Evolutionary conservation across 2,329 filamentous ascomycete genomes (phyloP).

Genomic region (Beauveria brongniartii): DNA sequence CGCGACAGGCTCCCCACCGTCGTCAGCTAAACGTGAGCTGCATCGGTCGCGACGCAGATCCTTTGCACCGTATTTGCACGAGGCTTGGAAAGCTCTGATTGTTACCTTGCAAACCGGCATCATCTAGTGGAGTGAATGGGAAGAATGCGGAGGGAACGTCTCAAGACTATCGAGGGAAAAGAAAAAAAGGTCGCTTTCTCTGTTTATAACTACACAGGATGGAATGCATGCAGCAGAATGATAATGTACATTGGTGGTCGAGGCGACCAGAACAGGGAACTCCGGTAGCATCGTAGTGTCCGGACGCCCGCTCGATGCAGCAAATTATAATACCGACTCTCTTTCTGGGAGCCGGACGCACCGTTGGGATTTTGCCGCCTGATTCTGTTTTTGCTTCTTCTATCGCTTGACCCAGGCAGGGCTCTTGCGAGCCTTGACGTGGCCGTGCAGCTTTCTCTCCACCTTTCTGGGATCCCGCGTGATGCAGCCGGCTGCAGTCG

Average conservation of each 20-base stretch:
- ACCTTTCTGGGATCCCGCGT: conserved; percentile 86
- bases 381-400: neutral
- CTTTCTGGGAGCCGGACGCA: neutral
- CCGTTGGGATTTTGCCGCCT: neutral
- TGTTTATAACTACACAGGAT: conserved; percentile 4
- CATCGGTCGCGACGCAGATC: neutral
- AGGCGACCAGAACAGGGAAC: neutral
- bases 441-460: conserved; percentile 96
- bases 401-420: conserved; percentile 92
- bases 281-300: neutral
- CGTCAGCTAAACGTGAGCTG: neutral
- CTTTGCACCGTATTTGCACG: neutral
- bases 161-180: neutral
- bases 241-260: conserved; percentile 2
- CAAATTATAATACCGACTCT: neutral
- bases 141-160: no score
- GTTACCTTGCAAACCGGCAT: neutral
- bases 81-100: neutral
- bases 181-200: conserved; percentile 2
- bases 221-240: neutral
- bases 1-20: neutral
- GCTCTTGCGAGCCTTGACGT: conserved; percentile 95
- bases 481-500: conserved; percentile 70
- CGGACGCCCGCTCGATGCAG: neutral
- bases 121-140: neutral